These are phyloP conservation scores for Xylaria curta DNA, from an alignment of 495 filamentous ascomycete genomes.

Conservation along the genomic window DNA sequence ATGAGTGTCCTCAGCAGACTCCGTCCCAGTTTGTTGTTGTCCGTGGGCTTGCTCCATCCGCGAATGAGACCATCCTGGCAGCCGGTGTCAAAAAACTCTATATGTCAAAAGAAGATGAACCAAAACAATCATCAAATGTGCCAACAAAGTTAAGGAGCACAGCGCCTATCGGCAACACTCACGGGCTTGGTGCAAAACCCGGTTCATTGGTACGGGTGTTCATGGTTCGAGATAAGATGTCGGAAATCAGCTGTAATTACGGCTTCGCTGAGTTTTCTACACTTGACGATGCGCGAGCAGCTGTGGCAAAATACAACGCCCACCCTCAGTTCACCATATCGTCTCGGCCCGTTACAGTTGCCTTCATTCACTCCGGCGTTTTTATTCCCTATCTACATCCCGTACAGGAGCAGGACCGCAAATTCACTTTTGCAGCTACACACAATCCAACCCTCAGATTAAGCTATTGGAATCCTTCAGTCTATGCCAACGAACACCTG, in stretches of 20 bases:
- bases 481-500: constrained; percentile 71
- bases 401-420: constrained; percentile 54
- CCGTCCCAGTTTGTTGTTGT: constrained; percentile 85
- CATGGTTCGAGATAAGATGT: constrained; percentile 75
- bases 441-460: constrained; percentile 72
- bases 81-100: constrained; percentile 83
- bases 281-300: constrained; percentile 76
- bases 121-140: constrained; percentile 46
- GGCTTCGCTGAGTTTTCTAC: constrained; percentile 90
- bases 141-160: constrained; percentile 70
- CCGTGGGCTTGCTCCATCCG: constrained; percentile 72
- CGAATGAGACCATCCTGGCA: constrained; percentile 78
- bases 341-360: constrained; percentile 74
- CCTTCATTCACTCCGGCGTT: constrained; percentile 85
- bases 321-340: constrained; percentile 86
- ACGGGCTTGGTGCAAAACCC: constrained; percentile 72
- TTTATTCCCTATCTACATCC: constrained; percentile 78
- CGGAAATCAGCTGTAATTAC: constrained; percentile 81
- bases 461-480: constrained; percentile 85
- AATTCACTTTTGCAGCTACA: constrained; percentile 75
- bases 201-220: constrained; percentile 79
- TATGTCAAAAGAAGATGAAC: constrained; percentile 56
- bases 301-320: constrained; percentile 73
- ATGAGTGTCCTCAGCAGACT: constrained; percentile 74
- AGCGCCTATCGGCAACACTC: constrained; percentile 75